These are phyloP conservation scores for Paramecium primaurelia DNA, from an alignment of 73 alveolate genomes.

Conservation along the genomic window DNA sequence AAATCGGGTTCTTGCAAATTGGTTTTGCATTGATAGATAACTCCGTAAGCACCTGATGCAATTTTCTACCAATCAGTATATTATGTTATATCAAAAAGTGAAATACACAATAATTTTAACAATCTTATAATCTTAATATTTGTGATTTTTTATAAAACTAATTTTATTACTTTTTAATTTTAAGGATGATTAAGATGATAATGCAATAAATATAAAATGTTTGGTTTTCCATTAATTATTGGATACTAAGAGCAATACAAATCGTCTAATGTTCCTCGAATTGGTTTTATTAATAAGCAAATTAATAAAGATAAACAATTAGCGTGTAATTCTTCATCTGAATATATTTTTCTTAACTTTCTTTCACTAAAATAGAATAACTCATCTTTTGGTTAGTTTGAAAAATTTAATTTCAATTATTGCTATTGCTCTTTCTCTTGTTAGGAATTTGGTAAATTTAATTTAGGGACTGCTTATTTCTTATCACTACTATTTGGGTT, in stretches of 20 bases:
- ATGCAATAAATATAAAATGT: constrained; percentile 89
- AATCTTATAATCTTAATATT: constrained; percentile 87
- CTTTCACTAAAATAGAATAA: constrained; percentile 87
- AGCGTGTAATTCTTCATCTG: constrained; percentile 95
- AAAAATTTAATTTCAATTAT: constrained; percentile 62
- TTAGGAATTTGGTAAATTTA: constrained; percentile 36
- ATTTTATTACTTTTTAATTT: constrained; percentile 81
- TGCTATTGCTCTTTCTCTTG: constrained; percentile 66
- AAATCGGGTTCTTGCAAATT: constrained; percentile 85
- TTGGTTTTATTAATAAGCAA: constrained; percentile 91
- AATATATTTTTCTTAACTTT: constrained; percentile 85
- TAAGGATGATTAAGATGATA: constrained; percentile 92
- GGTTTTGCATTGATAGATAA: constrained; percentile 88
- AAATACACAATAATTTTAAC: constrained; percentile 82
- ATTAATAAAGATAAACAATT: constrained; percentile 80
- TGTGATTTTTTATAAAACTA: constrained; percentile 74
- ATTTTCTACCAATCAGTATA: constrained; percentile 88
- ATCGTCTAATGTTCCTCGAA: constrained; percentile 96
- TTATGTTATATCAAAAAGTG: constrained; percentile 81
- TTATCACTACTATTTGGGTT: not conserved
- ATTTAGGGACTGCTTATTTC: not conserved
- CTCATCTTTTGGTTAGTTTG: constrained; percentile 71
- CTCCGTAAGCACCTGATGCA: constrained; percentile 98
- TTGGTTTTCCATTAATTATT: constrained; percentile 88
- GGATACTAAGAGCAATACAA: constrained; percentile 95